Evolutionary conservation across 257 asterid species (phyloP).

Genomic region (Pogostemon cablin): DNA sequence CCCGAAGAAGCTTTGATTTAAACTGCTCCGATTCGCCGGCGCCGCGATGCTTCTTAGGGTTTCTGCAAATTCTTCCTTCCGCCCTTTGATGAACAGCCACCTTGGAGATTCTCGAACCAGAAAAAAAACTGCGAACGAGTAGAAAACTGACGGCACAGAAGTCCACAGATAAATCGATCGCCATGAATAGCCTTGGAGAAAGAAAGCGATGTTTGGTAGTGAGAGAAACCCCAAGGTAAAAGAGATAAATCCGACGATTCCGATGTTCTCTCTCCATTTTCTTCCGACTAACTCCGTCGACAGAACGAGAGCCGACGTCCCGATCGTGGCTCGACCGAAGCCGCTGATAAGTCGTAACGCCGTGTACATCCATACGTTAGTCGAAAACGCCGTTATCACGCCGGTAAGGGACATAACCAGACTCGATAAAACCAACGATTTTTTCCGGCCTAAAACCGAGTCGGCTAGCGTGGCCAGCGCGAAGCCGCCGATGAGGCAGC

Average conservation of each 20-base stretch:
- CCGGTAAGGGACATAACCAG: constrained; percentile 61
- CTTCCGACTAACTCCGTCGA: constrained; percentile 68
- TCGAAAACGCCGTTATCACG: constrained; percentile 45
- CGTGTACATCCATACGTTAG: constrained; percentile 51
- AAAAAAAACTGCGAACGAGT: constrained; percentile 36
- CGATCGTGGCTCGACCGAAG: constrained; percentile 53
- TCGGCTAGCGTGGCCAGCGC: constrained; percentile 65
- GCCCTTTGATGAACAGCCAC: constrained; percentile 70
- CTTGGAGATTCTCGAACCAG: constrained; percentile 67
- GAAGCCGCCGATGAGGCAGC: constrained; percentile 67
- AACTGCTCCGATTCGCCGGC: constrained; percentile 33
- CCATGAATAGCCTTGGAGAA: constrained; percentile 54
- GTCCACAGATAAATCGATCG: constrained; percentile 59
- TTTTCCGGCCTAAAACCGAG: constrained; percentile 66
- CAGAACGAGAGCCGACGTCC: constrained; percentile 61
- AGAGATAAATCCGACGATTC: constrained; percentile 54
- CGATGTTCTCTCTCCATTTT: constrained; percentile 59
- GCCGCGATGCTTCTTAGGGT: constrained; percentile 49
- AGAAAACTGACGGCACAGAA: constrained; percentile 44
- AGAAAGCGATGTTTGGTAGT: constrained; percentile 49
- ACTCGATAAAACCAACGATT: constrained; percentile 43
- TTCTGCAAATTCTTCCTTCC: constrained; percentile 48
- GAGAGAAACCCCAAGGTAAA: constrained; percentile 74
- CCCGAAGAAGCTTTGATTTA: constrained; percentile 53
- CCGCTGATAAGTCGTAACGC: constrained; percentile 52